Evolutionary conservation across 805 yeast species (phyloP).

Genomic region (Sugiyamaella chiloensis): DNA sequence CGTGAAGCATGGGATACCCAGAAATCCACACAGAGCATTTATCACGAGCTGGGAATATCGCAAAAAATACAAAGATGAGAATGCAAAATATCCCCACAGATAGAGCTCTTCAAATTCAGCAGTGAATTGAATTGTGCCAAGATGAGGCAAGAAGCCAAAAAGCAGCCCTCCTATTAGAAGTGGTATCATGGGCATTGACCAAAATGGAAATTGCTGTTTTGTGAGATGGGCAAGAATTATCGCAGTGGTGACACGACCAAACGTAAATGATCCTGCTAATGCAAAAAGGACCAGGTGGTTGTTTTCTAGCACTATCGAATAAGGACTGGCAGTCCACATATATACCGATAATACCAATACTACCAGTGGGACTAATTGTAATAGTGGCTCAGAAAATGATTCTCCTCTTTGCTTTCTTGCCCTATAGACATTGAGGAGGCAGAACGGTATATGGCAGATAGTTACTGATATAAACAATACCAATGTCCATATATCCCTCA

Average conservation of each 20-base stretch:
- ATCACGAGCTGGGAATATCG: conserved; percentile 68
- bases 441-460: conserved; percentile 61
- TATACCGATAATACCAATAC: conserved; percentile 50
- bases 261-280: conserved; percentile 73
- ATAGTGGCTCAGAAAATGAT: conserved; percentile 38
- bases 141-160: conserved; percentile 47
- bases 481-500: conserved; percentile 30
- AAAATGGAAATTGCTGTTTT: conserved; percentile 70
- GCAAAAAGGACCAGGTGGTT: conserved; percentile 68
- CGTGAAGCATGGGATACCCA: conserved; percentile 77
- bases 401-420: conserved; percentile 48
- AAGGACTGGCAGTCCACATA: conserved; percentile 42
- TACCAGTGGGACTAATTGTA: conserved; percentile 69
- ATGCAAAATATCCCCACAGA: conserved; percentile 56
- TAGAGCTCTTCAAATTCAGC: conserved; percentile 36
- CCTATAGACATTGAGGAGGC: conserved; percentile 48
- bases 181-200: conserved; percentile 62
- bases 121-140: conserved; percentile 39
- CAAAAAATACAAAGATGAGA: conserved; percentile 64
- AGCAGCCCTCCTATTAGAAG: conserved; percentile 34
- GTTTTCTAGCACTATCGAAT: conserved; percentile 44
- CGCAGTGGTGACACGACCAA: conserved; percentile 68
- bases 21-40: conserved; percentile 73
- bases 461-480: conserved; percentile 35
- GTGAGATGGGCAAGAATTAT: conserved; percentile 83